Conservation (phyloP, 352 stramenopile species). For the Globisporangium apiculatum region DNA sequence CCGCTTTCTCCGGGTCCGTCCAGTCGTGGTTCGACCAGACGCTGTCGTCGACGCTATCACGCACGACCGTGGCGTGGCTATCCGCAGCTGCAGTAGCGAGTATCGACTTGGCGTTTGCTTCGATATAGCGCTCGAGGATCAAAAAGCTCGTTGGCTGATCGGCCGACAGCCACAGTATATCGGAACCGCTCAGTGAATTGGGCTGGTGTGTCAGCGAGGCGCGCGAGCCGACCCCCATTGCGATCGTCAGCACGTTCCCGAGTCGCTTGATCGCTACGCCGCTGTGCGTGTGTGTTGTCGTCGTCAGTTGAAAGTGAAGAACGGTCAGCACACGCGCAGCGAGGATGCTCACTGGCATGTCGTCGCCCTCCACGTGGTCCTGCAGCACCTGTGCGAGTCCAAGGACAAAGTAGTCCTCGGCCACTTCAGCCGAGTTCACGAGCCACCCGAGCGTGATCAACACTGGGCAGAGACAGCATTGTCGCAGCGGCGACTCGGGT, state of each 20-base stretch:
- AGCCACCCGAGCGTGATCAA: slow-evolving; percentile 11
- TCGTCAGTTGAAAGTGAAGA: slow-evolving; percentile 9
- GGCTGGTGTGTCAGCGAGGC: slow-evolving; percentile 2
- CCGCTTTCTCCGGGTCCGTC: slow-evolving; percentile 1
- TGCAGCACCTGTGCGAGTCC: slow-evolving; percentile 4
- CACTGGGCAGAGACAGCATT: slow-evolving; percentile 1
- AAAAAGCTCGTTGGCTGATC: slow-evolving; percentile 5
- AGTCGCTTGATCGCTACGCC: slow-evolving; percentile 5
- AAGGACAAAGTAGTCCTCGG: slow-evolving; percentile 7
- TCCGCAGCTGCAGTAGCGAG: not conserved
- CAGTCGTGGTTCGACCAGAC: slow-evolving; percentile 9
- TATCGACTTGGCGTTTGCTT: not conserved
- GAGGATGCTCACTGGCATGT: not conserved
- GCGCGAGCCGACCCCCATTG: slow-evolving; percentile 1
- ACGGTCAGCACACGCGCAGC: slow-evolving; percentile 7
- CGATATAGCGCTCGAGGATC: slow-evolving; percentile 5
- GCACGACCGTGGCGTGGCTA: too few species aligned
- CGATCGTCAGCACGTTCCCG: slow-evolving; percentile 9
- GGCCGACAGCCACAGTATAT: slow-evolving; percentile 5
- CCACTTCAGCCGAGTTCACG: slow-evolving; percentile 1
- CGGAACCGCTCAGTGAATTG: not conserved
- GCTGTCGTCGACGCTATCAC: too few species aligned
- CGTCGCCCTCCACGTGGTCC: slow-evolving; percentile 4
- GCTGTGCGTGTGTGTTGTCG: not conserved
- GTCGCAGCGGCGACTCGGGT: slow-evolving; percentile 3